Percentiles rank a stretch among this genome's conserved stretches.
Evolutionary conservation across 257 asterid species (phyloP).

Genomic region (Capsicum baccatum): DNA sequence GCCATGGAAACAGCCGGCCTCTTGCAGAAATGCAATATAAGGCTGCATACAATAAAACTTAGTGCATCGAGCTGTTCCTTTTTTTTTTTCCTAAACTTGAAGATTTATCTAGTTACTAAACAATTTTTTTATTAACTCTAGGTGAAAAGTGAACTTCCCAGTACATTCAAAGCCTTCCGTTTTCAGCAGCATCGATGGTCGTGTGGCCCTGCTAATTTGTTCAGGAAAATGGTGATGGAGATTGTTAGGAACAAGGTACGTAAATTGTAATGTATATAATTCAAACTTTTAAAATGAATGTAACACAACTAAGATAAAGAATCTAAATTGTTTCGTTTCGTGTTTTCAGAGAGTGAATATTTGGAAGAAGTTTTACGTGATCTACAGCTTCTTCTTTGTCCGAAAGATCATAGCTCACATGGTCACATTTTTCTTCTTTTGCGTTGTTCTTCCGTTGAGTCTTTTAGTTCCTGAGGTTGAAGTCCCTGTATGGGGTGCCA

Average conservation of each 20-base stretch:
- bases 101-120: not conserved
- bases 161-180: conserved; percentile 71
- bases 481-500: conserved; percentile 71
- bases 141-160: conserved; percentile 76
- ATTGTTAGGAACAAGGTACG: conserved; percentile 56
- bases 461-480: conserved; percentile 67
- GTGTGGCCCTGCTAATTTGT: conserved; percentile 67
- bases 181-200: conserved; percentile 79
- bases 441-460: conserved; percentile 65
- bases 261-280: not conserved
- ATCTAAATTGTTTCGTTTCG: not conserved
- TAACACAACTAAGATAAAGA: not conserved
- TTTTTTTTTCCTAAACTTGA: not conserved
- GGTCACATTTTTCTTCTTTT: conserved; percentile 69
- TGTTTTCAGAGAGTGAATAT: conserved; percentile 55
- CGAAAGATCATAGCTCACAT: conserved; percentile 64
- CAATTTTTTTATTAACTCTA: not conserved
- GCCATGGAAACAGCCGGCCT: no score
- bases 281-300: not conserved
- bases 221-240: conserved; percentile 62
- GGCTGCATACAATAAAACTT: no score
- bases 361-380: conserved; percentile 62
- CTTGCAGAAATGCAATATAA: no score
- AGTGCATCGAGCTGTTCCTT: no score
- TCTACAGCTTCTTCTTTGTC: conserved; percentile 74